Conservation (phyloP, 2,329 filamentous ascomycete species). For the Aspergillus chevalieri region DNA sequence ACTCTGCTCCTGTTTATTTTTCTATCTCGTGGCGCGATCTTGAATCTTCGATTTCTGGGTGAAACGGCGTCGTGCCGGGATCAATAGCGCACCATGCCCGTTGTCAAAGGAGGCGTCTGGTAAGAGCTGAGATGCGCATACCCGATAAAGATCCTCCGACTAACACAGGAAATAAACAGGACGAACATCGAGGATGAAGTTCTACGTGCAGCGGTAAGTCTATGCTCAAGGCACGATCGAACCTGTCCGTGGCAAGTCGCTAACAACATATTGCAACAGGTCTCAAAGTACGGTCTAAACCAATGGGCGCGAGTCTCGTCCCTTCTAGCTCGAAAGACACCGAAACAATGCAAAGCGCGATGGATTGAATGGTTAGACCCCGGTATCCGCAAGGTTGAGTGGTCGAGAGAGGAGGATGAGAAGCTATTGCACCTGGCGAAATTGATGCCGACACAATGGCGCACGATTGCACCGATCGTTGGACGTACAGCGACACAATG, state of each 20-base stretch:
- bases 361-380: constrained; percentile 99
- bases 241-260: neutral
- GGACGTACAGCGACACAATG: constrained; percentile 96
- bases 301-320: constrained; percentile 99
- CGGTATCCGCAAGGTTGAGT: constrained; percentile 96
- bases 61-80: constrained; percentile 5
- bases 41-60: neutral
- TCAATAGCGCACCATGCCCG: constrained; percentile 48
- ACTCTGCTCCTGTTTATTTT: neutral
- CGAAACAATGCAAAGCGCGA: constrained; percentile 97
- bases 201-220: constrained; percentile 71
- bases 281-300: constrained; percentile 90
- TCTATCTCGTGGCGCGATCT: neutral
- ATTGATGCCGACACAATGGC: constrained; percentile 98
- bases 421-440: constrained; percentile 94
- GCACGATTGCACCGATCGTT: constrained; percentile 94
- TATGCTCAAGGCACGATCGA: neutral
- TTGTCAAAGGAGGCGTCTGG: constrained; percentile 62
- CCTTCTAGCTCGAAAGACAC: constrained; percentile 90
- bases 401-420: constrained; percentile 98
- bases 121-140: constrained; percentile 18
- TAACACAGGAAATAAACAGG: constrained; percentile 26
- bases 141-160: neutral
- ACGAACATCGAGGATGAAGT: constrained; percentile 84
- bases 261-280: constrained; percentile 15